Evolutionary conservation across 1,284 basidiomycete genomes (phyloP), one percentile per base, ranked within the genome.

Genomic region (Grifola frondosa): DNA sequence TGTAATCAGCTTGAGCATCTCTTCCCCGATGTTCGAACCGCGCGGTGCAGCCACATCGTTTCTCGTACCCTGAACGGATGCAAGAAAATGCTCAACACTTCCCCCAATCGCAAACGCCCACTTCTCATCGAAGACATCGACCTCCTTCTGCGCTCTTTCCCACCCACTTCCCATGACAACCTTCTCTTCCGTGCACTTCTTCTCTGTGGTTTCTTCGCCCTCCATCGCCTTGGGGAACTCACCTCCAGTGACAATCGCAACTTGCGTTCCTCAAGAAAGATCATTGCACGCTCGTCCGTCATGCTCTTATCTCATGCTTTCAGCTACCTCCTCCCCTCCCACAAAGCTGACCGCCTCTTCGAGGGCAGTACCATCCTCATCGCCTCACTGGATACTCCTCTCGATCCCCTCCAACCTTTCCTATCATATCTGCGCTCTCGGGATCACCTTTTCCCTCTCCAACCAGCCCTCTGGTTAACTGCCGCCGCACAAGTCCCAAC

Each of bases 1-100:
- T 60, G 60, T 39, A 61, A 59, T 30, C 40, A 63, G 17, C 65
- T 75, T 3, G 66, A 72, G 40, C 39, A 59, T 1, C 51, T 56
- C 24, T 75, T 58, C 46, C 72, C 70, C 0, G 15, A 64, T 2
- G 48, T 73, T 5, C 56, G 62, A 3, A 24, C 37, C 0, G 30
- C 34, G 4, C 57, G 67, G 0, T 25, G 34, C 1, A 52, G 49
- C 4, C 46, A 26, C 0, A 48, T 74, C 0, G 69, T 74, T 11
- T 12, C 34, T 0, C 45, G 53, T 13, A 70, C 68, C 0, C 40
- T 74, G 0, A 36, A 41, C 1, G 70, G 71, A 0, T 67, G 62
- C 45, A 58, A 50, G 5, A 46, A 54, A 3, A 28, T 56, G 0
- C 44, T 25, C 22, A 50, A 38, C 4, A 28, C 23, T 0, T 52